Base-by-base conservation (phyloP, 1,284 basidiomycete species). In the Leccinum olivaceoglutinosum region DNA sequence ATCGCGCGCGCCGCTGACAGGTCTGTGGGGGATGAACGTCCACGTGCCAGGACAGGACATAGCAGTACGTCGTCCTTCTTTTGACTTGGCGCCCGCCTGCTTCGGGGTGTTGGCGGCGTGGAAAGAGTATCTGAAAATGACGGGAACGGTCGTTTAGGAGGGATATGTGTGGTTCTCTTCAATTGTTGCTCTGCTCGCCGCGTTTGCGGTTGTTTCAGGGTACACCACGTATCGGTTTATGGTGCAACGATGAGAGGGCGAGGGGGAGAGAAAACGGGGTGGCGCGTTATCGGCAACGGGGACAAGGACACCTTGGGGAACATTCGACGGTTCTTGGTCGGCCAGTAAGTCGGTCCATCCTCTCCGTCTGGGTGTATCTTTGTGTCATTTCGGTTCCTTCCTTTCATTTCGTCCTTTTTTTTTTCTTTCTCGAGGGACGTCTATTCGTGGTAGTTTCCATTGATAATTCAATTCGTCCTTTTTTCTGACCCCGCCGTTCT, bases 11-110 rank as follows among this genome's bases (percentile, higher is more conserved):
- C 46, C 46, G 18, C 10, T 14, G 39, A 14, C 2, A 86, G 86
- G 89, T 79, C 74, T 92, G 14, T 92, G 90, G 92, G 92, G 92
- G 3, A 94, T 94, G 92, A 94, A 95, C 77, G 92, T 95, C 1
- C 88, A 90, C 69, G 95, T 98, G 1, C 95, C 95, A 0, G 95
- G 95, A 0, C 83, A 98, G 73, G 86, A 85, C 61, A 74, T 80
- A 12, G 58, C 70, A 25, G 82, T 84, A 62, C 60, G 82, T 67
- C 74, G 10, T 56, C 49, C 9, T n/a, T 16, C n/a, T 12, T 21
- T 21, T n/a, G 4, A 51, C 12, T 51, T 25, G 18, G 11, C 49
- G 11, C 49, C 49, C 21, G 21, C 6, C 49, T 51, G 49, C 21
- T 32, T 55, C 8, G 25, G 25, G 53, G 14, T 32, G 25, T 55